Evolutionary conservation across 1,139 yeast species (phyloP).

Genomic region (Geotrichum carabidarum): DNA sequence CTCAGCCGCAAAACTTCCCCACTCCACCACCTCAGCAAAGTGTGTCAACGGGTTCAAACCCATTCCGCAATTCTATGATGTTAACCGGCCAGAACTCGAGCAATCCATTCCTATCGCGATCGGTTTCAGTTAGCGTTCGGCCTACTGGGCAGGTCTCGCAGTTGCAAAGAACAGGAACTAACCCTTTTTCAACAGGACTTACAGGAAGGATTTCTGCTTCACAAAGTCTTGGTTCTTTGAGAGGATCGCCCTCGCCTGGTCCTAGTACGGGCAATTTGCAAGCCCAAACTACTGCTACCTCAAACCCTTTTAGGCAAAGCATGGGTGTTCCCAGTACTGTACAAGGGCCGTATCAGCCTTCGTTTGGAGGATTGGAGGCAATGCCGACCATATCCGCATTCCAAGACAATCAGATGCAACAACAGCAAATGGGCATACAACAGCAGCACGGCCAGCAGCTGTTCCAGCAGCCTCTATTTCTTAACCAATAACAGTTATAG

Average conservation of each 20-base stretch:
- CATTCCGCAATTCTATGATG: constrained; percentile 28
- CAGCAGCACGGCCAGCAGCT: constrained; percentile 3
- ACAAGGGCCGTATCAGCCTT: constrained; percentile 3
- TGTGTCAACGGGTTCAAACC: constrained; percentile 33
- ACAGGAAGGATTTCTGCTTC: constrained; percentile 6
- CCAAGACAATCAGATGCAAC: background rate
- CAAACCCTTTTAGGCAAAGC: constrained; percentile 19
- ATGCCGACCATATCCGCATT: no score
- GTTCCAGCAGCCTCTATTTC: background rate
- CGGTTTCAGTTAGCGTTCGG: constrained; percentile 21
- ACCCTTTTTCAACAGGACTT: constrained; percentile 43
- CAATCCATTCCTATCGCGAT: constrained; percentile 31
- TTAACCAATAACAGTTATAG: background rate
- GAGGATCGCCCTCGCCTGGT: constrained; percentile 12
- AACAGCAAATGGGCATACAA: background rate
- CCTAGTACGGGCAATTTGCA: background rate
- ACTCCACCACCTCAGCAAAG: constrained; percentile 23
- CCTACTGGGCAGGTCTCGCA: constrained; percentile 26
- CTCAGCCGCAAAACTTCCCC: constrained; percentile 24
- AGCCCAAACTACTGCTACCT: constrained; percentile 6
- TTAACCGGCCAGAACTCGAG: constrained; percentile 17
- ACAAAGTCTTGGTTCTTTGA: constrained; percentile 12
- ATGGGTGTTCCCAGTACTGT: constrained; percentile 4
- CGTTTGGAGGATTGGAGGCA: constrained; percentile 4
- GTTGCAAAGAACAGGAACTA: constrained; percentile 41